A percentile compares a stretch with the other conserved stretches of the same genome.
Evolutionary conservation across 768 basidiomycete genomes (phyloP).

Genomic region (Leccinum longicurvipes): DNA sequence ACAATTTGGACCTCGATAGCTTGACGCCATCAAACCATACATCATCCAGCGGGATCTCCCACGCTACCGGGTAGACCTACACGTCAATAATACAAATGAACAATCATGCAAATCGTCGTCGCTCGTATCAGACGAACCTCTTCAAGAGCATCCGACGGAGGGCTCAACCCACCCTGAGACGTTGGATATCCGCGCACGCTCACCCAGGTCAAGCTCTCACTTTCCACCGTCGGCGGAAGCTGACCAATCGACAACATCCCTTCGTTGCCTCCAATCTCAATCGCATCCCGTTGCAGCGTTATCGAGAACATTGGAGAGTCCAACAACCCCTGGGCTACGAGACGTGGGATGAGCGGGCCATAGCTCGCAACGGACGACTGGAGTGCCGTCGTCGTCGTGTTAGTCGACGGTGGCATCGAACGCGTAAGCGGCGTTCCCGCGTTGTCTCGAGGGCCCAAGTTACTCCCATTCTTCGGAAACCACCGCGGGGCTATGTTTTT

Average conservation of each 20-base stretch:
- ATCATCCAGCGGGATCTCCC: constrained; percentile 71
- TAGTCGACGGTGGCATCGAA: constrained; percentile 6
- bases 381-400: constrained; percentile 22
- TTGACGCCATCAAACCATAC: constrained; percentile 66
- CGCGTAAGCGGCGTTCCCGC: constrained; percentile 1
- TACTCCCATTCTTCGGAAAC: constrained; percentile 12
- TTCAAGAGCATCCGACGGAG: constrained; percentile 52
- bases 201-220: constrained; percentile 60
- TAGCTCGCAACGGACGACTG: constrained; percentile 41
- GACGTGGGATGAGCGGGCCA: constrained; percentile 46
- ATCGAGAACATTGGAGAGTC: constrained; percentile 50
- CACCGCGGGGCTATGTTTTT: constrained; percentile 17
- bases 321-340: constrained; percentile 38
- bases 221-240: constrained; percentile 49
- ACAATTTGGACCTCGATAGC: constrained; percentile 54
- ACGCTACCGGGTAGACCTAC: constrained; percentile 59
- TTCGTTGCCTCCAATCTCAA: constrained; percentile 66
- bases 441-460: not conserved
- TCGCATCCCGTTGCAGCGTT: constrained; percentile 63
- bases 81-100: constrained; percentile 1
- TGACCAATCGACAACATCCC: constrained; percentile 67
- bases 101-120: not conserved
- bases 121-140: constrained; percentile 44
- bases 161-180: constrained; percentile 50
- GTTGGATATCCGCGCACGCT: constrained; percentile 54